Percentiles rank a stretch among this genome's conserved stretches.
Conservation (phyloP, 2,329 filamentous ascomycete species). For the Amesomyces nigricolor region DNA sequence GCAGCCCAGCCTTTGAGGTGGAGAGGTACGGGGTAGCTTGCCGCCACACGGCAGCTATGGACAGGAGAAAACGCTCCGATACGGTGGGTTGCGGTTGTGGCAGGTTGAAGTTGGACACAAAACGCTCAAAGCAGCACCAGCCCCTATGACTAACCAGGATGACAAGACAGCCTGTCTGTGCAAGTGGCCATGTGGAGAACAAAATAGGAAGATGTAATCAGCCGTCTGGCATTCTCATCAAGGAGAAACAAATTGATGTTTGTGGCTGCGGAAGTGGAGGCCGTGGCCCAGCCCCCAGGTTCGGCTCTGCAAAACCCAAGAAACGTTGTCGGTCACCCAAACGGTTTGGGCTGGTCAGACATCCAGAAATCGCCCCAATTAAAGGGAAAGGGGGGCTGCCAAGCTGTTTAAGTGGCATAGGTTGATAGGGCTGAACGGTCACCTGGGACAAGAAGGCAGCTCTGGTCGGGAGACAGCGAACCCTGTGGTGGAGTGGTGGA, state of each 20-base stretch:
- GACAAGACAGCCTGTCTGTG: no score
- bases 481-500: no score
- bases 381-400: background rate
- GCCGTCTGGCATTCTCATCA: no score
- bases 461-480: no score
- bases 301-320: background rate
- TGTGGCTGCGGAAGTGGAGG: background rate
- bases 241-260: background rate
- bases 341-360: constrained; percentile 12
- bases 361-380: background rate
- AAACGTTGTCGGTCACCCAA: constrained; percentile 11
- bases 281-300: background rate
- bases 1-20: background rate
- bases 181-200: no score
- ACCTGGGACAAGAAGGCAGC: no score
- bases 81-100: background rate
- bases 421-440: background rate
- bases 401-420: constrained; percentile 1
- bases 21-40: background rate
- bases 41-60: background rate
- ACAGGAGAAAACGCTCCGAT: constrained; percentile 6
- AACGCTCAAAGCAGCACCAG: background rate
- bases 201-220: no score
- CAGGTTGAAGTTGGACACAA: background rate
- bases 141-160: background rate